Conservation (phyloP, 345 rosid genomes). For the Gossypioides kirkii region DNA sequence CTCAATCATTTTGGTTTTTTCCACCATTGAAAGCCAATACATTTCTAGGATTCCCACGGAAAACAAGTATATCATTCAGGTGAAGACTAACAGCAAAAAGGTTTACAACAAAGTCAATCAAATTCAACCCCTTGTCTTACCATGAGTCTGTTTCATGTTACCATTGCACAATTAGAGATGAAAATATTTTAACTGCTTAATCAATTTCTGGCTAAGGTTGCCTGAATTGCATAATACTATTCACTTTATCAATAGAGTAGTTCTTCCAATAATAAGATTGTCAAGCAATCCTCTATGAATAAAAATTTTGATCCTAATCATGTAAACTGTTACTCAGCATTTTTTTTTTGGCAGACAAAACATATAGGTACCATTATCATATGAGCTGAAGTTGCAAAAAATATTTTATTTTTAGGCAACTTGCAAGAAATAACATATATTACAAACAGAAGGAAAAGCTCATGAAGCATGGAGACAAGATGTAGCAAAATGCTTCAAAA, state of each 20-base stretch:
- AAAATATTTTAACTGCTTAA: neutral
- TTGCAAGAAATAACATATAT: neutral
- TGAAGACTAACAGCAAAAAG: neutral
- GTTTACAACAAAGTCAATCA: neutral
- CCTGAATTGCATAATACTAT: neutral
- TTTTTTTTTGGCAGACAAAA: neutral
- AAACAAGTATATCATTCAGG: neutral
- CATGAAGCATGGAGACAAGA: neutral
- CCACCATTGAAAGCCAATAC: neutral
- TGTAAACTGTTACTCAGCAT: neutral
- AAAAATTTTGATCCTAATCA: neutral
- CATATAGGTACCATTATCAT: neutral
- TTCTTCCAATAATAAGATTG: neutral
- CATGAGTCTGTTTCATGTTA: neutral
- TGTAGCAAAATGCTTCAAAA: conserved; percentile 1
- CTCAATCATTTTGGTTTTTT: neutral
- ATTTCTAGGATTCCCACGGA: neutral
- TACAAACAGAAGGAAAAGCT: neutral
- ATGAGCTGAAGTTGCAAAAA: neutral
- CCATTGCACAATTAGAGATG: neutral
- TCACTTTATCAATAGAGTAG: neutral
- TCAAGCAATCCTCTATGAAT: neutral
- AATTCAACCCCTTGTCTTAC: neutral
- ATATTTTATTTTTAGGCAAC: neutral
- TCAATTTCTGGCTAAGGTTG: neutral